Base-by-base conservation (phyloP, 2,329 filamentous ascomycete genomes). In the Aspergillus ochraceus region DNA sequence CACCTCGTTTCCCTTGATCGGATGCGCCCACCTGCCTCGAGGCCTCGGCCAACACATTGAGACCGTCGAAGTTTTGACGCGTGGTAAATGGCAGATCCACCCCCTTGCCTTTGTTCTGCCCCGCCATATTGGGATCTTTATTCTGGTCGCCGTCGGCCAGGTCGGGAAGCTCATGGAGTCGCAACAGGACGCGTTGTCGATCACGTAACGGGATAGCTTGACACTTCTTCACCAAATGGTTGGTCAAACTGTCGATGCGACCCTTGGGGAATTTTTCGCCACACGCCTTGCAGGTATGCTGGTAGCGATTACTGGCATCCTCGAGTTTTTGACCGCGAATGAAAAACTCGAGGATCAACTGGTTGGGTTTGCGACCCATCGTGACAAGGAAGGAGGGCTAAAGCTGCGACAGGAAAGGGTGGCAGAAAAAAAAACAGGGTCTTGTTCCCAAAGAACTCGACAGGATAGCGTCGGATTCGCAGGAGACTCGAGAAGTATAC, bases 231-330 rank as follows among this genome's bases (percentile, higher is more conserved):
- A 91, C 88, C 58, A 97, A 83, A 72, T 97, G 93, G 63, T 84
- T 88, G 49, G 87, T 90, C 61, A 97, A 79, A 68, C 87, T 91
- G 71, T 97, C 93, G 70, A 91, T 89, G 63, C 93, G 87, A 62
- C 93, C 93, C 74, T 96, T 96, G 64, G 91, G 90, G 64, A 97
- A 97, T 75, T 90, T 89, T 77, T 95, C 90, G 66, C 91, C 91
- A 74, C 92, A 96, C 66, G 88, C 84, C 76, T 90, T 94, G 85
- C 92, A 97, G 12, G 90, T 95, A 73, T 97, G 91, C 68, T 91
- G 88, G 73, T 97, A 97, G 60, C 93, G 87, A 76, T 96, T 97
- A 80, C 91, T 95, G 65, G 90, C 89, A 78, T 97, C 92, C 72
- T 89, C 87, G 69, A 97, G 84, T 79, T 97, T 97, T 45, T 87